Percentiles rank a stretch among this genome's conserved stretches.
Evolutionary conservation across 805 yeast species (phyloP).

Genomic region (Yamadazyma ubonensis): DNA sequence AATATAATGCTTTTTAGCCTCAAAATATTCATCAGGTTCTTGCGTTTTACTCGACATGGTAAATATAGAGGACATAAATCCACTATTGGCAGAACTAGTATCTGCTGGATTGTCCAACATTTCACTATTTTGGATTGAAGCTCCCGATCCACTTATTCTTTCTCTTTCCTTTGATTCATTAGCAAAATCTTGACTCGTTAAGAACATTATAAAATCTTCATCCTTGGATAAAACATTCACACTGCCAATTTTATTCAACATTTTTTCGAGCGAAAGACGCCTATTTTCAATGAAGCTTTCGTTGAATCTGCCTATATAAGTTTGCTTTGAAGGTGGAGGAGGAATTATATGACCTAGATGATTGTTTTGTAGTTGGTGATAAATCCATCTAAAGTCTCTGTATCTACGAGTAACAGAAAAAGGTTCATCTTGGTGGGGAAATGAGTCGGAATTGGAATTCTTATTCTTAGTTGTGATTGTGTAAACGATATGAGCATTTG

Average conservation of each 20-base stretch:
- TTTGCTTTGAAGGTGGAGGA: conserved; percentile 91
- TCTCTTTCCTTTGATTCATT: conserved; percentile 72
- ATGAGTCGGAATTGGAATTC: conserved; percentile 29
- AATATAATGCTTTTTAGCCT: conserved; percentile 63
- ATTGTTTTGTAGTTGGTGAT: conserved; percentile 78
- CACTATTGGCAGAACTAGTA: conserved; percentile 28
- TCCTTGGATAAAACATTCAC: conserved; percentile 63
- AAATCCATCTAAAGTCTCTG: conserved; percentile 91
- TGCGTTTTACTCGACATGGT: conserved; percentile 64
- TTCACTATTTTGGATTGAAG: conserved; percentile 37
- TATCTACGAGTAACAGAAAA: conserved; percentile 73
- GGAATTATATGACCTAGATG: conserved; percentile 92
- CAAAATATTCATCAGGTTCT: conserved; percentile 79
- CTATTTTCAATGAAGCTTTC: conserved; percentile 87
- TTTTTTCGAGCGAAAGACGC: conserved; percentile 77
- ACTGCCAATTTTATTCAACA: conserved; percentile 71
- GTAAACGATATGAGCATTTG: conserved; percentile 87
- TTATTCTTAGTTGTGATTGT: conserved; percentile 64
- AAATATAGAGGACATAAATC: conserved; percentile 70
- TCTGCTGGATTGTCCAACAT: conserved; percentile 36
- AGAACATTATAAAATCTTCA: conserved; percentile 72
- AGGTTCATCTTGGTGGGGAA: conserved; percentile 32
- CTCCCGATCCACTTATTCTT: conserved; percentile 52
- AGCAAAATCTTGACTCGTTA: conserved; percentile 69
- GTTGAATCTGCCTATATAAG: conserved; percentile 87